Percentiles rank a stretch among this genome's conserved stretches.
phyloP scores from a whole-genome alignment of 164 flowering plant genomes.

The Vitis cinerea region DNA sequence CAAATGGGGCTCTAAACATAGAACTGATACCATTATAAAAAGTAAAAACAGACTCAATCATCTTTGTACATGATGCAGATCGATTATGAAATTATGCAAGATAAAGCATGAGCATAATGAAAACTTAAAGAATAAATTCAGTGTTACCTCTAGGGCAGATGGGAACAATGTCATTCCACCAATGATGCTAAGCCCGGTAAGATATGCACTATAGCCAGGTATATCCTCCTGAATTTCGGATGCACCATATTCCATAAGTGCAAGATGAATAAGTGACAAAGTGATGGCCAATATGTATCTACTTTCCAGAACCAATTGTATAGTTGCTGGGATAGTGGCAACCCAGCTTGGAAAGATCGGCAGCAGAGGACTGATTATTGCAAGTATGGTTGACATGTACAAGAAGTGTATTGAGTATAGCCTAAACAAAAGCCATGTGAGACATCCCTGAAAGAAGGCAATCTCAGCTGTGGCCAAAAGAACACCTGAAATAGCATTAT shows the following conservation, averaged over 20 bases:
- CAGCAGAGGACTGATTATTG: conserved; percentile 72
- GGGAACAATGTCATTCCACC: conserved; percentile 97
- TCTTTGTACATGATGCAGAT: too few species aligned
- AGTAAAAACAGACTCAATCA: too few species aligned
- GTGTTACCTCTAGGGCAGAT: conserved; percentile 83
- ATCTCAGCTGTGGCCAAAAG: conserved; percentile 85
- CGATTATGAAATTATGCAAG: too few species aligned
- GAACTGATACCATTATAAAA: too few species aligned
- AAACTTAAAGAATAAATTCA: background rate
- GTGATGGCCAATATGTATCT: conserved; percentile 61
- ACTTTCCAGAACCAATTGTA: conserved; percentile 71
- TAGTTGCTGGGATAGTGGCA: conserved; percentile 76
- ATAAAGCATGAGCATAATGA: background rate
- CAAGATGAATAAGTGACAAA: conserved; percentile 61
- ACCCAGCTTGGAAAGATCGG: conserved; percentile 83
- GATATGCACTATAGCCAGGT: conserved; percentile 79
- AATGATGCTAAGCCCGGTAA: conserved; percentile 92
- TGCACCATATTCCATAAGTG: conserved; percentile 76
- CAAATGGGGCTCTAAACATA: too few species aligned
- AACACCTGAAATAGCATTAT: conserved; percentile 83
- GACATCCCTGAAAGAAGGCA: conserved; percentile 85
- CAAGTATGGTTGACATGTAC: conserved; percentile 83
- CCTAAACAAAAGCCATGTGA: conserved; percentile 93
- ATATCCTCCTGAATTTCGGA: conserved; percentile 81
- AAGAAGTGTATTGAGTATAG: conserved; percentile 77